Conservation (phyloP, 2,329 filamentous ascomycete genomes). For the Pseudogymnoascus sp. region DNA sequence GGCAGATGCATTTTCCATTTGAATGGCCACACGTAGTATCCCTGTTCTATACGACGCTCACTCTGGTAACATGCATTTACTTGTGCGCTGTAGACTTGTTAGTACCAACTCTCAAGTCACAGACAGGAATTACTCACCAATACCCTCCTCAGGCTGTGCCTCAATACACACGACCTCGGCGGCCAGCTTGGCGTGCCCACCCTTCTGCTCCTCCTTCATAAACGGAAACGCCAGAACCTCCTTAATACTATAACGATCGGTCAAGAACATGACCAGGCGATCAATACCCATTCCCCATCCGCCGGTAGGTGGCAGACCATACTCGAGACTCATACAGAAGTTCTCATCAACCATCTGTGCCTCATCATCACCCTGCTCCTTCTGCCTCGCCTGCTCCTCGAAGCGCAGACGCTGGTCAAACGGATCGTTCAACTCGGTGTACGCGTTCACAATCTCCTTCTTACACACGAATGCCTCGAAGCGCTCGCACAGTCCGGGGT, state of each 20-base stretch:
- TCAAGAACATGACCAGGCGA: constrained; percentile 90
- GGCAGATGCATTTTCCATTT: not conserved
- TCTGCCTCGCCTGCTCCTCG: constrained; percentile 92
- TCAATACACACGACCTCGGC: constrained; percentile 55
- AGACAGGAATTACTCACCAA: constrained; percentile 22
- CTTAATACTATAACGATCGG: constrained; percentile 90
- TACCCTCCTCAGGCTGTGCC: constrained; percentile 52
- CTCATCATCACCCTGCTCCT: constrained; percentile 94
- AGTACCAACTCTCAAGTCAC: not conserved
- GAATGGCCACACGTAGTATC: not conserved
- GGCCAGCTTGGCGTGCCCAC: constrained; percentile 41
- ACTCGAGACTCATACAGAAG: constrained; percentile 84
- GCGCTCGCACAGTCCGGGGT: constrained; percentile 82
- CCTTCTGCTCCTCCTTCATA: constrained; percentile 76
- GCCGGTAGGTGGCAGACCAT: constrained; percentile 84
- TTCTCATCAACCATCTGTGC: constrained; percentile 94
- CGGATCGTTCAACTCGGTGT: constrained; percentile 96
- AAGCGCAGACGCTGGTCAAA: constrained; percentile 88
- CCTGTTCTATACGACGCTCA: constrained; percentile 2
- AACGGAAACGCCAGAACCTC: constrained; percentile 95
- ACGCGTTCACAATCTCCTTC: constrained; percentile 92
- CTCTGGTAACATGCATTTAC: constrained; percentile 8
- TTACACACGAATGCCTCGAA: constrained; percentile 97
- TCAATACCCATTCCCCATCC: constrained; percentile 97
- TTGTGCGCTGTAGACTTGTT: constrained; percentile 9